Evolutionary conservation across 2,329 filamentous ascomycete species (phyloP).

Genomic region (Monilinia polystroma): DNA sequence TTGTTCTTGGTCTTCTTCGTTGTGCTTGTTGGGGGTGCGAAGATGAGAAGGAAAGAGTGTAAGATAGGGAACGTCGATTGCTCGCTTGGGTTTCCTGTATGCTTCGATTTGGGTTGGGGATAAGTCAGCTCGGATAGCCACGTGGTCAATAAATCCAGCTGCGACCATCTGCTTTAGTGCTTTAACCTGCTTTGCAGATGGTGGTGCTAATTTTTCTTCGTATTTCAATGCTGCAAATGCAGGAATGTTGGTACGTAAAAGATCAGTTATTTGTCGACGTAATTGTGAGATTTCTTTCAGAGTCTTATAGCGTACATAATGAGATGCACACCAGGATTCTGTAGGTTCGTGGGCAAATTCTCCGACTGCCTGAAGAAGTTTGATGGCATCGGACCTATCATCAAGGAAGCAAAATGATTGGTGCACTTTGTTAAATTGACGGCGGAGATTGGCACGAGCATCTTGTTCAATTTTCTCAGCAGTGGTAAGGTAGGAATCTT

Average conservation of each 20-base stretch:
- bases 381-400: conserved; percentile 82
- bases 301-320: conserved; percentile 84
- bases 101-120: conserved; percentile 69
- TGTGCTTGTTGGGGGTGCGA: conserved; percentile 33
- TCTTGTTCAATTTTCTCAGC: conserved; percentile 72
- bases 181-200: conserved; percentile 67
- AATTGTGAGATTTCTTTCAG: conserved; percentile 85
- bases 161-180: conserved; percentile 89
- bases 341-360: conserved; percentile 76
- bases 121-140: conserved; percentile 89
- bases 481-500: conserved; percentile 58
- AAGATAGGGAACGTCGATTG: conserved; percentile 88
- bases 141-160: conserved; percentile 88
- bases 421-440: conserved; percentile 67
- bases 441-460: conserved; percentile 61
- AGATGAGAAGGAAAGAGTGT: conserved; percentile 71
- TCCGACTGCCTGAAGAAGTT: conserved; percentile 83
- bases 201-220: conserved; percentile 56
- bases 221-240: conserved; percentile 58
- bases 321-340: conserved; percentile 73
- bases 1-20: conserved; percentile 43
- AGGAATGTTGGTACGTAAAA: conserved; percentile 73
- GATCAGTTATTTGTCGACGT: conserved; percentile 75
- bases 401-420: conserved; percentile 78
- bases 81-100: conserved; percentile 70